Evolutionary conservation across 345 rosid species (phyloP).

Genomic region (Cardamine occulta): DNA sequence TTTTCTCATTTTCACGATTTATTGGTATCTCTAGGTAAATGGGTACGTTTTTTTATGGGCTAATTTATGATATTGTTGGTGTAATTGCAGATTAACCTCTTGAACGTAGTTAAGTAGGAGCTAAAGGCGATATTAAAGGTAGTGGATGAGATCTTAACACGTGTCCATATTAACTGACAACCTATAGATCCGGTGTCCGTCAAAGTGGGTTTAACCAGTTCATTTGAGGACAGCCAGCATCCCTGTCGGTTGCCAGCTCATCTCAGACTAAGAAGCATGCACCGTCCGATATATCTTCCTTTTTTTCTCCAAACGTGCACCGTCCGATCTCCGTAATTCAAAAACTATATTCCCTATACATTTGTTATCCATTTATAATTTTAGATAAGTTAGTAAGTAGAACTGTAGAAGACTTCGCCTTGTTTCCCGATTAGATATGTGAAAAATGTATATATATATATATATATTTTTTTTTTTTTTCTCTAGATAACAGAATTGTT

Average conservation of each 20-base stretch:
- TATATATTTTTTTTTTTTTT: too few species aligned
- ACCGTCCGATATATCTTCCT: slow-evolving; percentile 7
- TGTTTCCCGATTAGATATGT: too few species aligned
- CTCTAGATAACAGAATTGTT: not conserved
- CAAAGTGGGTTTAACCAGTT: slow-evolving; percentile 13
- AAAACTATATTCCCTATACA: not conserved
- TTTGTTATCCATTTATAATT: not conserved
- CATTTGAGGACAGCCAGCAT: slow-evolving; percentile 50
- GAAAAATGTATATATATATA: too few species aligned
- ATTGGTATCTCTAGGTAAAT: not conserved
- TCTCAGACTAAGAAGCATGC: slow-evolving; percentile 46
- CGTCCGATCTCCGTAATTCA: not conserved
- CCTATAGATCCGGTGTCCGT: slow-evolving; percentile 56
- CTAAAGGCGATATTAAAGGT: not conserved
- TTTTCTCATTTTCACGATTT: not conserved
- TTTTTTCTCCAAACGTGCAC: not conserved
- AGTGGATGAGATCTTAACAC: slow-evolving; percentile 42
- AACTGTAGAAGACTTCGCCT: too few species aligned
- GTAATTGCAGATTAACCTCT: not conserved
- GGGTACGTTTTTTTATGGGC: not conserved
- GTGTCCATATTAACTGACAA: slow-evolving; percentile 55
- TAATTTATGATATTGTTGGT: not conserved
- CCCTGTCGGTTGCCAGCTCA: slow-evolving; percentile 75
- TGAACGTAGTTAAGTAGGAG: not conserved
- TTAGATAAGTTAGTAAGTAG: too few species aligned